A percentile compares a stretch with the other conserved stretches of the same genome.
These are phyloP conservation scores for Apiospora rasikravindrae DNA, from an alignment of 2,329 filamentous ascomycete genomes.

Conservation along the genomic window DNA sequence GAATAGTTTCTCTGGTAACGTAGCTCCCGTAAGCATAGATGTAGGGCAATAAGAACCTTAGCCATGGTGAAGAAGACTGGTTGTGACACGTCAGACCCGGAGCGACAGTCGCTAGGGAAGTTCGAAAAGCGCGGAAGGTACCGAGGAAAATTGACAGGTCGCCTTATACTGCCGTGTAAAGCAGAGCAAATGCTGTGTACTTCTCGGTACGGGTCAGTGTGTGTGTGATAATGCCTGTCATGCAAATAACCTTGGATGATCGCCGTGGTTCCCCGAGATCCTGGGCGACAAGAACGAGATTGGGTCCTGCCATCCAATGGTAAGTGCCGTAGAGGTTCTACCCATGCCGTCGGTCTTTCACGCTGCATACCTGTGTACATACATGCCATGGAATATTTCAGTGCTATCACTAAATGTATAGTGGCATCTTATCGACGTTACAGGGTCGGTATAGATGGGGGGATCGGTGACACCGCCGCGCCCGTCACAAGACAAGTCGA, in stretches of 20 bases:
- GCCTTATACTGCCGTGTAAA: not conserved
- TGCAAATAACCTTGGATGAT: slow-evolving; percentile 22
- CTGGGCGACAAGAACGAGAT: slow-evolving; percentile 17
- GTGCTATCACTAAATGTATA: not conserved
- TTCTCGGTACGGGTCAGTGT: slow-evolving; percentile 3
- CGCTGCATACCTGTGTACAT: not conserved
- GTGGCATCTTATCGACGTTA: not conserved
- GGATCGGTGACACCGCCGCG: not conserved
- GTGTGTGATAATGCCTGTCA: slow-evolving; percentile 9
- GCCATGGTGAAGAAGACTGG: not conserved
- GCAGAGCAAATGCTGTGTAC: not conserved
- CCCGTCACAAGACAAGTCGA: not conserved
- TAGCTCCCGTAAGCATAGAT: not conserved
- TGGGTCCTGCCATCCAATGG: not conserved
- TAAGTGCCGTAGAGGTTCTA: not conserved
- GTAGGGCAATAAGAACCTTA: not conserved
- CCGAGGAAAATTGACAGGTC: not conserved
- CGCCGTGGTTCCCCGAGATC: slow-evolving; percentile 23
- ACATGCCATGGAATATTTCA: not conserved
- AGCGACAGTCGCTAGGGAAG: not conserved
- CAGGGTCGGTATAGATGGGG: slow-evolving; percentile 13
- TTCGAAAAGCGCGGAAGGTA: not conserved
- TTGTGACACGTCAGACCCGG: slow-evolving; percentile 8
- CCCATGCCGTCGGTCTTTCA: not conserved
- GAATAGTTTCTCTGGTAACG: not conserved